Conservation (phyloP, 2,329 filamentous ascomycete species). For the Talaromyces sp. region DNA sequence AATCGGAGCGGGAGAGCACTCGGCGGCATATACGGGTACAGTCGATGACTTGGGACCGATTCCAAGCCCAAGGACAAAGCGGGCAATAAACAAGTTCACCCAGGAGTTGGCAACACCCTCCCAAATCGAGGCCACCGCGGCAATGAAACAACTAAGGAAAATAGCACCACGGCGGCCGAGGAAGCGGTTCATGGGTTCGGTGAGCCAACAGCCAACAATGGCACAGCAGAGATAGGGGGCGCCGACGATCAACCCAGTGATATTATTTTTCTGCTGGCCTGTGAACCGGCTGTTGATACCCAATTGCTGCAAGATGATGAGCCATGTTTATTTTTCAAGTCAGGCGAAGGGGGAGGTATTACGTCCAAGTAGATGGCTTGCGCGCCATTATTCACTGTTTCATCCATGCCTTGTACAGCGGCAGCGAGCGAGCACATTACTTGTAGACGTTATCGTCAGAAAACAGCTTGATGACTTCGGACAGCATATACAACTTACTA, state of each 20-base stretch:
- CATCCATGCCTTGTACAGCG: conserved; percentile 51
- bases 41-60: conserved; percentile 42
- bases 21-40: conserved; percentile 44
- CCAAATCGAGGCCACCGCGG: conserved; percentile 38
- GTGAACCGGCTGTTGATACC: conserved; percentile 16
- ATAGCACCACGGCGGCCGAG: conserved; percentile 50
- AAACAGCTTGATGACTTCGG: neutral
- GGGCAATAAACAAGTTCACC: conserved; percentile 38
- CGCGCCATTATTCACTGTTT: conserved; percentile 47
- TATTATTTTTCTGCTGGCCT: conserved; percentile 23
- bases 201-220: conserved; percentile 50
- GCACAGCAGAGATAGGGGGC: conserved; percentile 43
- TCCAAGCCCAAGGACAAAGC: conserved; percentile 39
- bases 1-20: conserved; percentile 45
- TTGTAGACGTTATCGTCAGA: conserved; percentile 8
- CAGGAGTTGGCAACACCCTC: conserved; percentile 39
- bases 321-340: neutral
- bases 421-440: conserved; percentile 51
- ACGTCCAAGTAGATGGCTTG: conserved; percentile 32
- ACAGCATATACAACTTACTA: conserved; percentile 19
- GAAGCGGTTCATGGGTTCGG: conserved; percentile 57
- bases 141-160: conserved; percentile 38
- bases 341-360: neutral
- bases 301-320: conserved; percentile 3
- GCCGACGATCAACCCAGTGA: conserved; percentile 41